Conservation (phyloP, 2,329 filamentous ascomycete species). For the Nemania bipapillata region DNA sequence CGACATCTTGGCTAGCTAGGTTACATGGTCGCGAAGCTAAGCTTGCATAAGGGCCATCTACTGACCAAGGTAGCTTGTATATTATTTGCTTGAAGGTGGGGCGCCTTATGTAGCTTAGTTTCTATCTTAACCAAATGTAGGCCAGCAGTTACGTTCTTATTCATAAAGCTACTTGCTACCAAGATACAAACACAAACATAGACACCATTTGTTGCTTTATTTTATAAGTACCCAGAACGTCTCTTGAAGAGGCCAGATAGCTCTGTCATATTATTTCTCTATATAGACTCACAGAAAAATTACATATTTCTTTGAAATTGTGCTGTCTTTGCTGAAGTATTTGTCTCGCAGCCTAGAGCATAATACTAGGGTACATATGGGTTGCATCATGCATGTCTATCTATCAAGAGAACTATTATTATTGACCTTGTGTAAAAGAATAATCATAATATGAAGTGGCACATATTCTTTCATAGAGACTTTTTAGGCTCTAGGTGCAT, state of each 20-base stretch:
- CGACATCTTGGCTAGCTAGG: constrained; percentile 60
- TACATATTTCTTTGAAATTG: neutral
- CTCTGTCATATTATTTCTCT: no score
- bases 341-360: neutral
- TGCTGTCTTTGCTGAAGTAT: neutral
- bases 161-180: neutral
- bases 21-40: constrained; percentile 52
- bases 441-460: neutral
- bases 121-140: neutral
- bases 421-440: neutral
- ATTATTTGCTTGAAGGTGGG: neutral
- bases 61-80: neutral
- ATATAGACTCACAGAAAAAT: neutral
- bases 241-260: no score
- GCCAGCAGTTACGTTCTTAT: neutral
- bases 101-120: neutral
- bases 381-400: neutral
- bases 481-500: neutral
- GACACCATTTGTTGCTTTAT: no score
- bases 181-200: neutral
- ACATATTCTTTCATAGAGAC: neutral
- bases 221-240: no score
- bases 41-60: neutral
- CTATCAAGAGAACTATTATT: neutral
- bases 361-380: neutral